Conservation (phyloP, 2,329 filamentous ascomycete species). For the Verticillium klebahnii region DNA sequence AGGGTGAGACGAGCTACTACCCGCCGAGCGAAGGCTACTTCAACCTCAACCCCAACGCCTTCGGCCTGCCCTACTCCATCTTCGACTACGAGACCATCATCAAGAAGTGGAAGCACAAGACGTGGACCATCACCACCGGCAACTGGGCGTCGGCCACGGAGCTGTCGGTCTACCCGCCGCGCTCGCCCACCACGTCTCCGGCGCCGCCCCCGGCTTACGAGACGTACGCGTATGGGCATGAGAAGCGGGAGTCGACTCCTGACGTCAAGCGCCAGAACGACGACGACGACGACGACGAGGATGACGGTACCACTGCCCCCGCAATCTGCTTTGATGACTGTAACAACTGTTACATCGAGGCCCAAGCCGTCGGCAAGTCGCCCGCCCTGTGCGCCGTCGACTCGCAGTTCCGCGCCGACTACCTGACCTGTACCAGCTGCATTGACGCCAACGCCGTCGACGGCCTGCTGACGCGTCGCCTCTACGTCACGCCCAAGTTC, state of each 20-base stretch:
- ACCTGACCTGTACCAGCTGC: slow-evolving; percentile 37
- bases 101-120: slow-evolving; percentile 25
- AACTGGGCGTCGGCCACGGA: slow-evolving; percentile 50
- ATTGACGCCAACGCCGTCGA: slow-evolving; percentile 21
- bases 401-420: slow-evolving; percentile 36
- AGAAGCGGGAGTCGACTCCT: not conserved
- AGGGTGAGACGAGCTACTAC: slow-evolving; percentile 44
- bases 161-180: slow-evolving; percentile 34
- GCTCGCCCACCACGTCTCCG: slow-evolving; percentile 16
- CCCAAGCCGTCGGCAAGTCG: slow-evolving; percentile 40
- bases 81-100: slow-evolving; percentile 43
- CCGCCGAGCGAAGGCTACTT: slow-evolving; percentile 54
- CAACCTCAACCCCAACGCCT: slow-evolving; percentile 57
- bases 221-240: slow-evolving; percentile 10
- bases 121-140: slow-evolving; percentile 46
- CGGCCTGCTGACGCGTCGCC: slow-evolving; percentile 20
- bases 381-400: slow-evolving; percentile 35
- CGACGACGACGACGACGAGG: slow-evolving; percentile 18
- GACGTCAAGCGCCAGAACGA: slow-evolving; percentile 1
- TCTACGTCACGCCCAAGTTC: slow-evolving; percentile 33
- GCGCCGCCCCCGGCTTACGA: slow-evolving; percentile 5
- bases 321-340: slow-evolving; percentile 48
- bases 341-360: slow-evolving; percentile 43
- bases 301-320: slow-evolving; percentile 28
- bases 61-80: slow-evolving; percentile 60